phyloP scores from a whole-genome alignment of 345 rosid genomes.

The Ceriops zippeliana region DNA sequence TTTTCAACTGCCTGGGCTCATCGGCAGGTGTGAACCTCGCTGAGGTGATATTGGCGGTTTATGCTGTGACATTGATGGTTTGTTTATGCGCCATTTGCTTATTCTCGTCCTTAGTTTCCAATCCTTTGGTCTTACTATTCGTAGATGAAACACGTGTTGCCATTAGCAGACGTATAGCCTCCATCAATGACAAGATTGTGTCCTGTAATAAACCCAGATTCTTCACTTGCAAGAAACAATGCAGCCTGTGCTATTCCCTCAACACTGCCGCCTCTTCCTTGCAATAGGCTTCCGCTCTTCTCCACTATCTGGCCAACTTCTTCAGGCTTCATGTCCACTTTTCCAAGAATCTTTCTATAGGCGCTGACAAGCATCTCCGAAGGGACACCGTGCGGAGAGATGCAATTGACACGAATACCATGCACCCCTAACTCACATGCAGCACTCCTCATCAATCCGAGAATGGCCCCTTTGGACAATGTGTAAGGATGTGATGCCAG shows the following conservation, averaged over 20 bases:
- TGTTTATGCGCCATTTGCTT: not conserved
- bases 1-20: too few species aligned
- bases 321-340: conserved; percentile 34
- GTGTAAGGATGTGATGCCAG: conserved; percentile 71
- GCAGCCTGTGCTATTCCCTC: conserved; percentile 74
- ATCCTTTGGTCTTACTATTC: not conserved
- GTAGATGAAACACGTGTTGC: conserved; percentile 49
- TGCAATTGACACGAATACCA: conserved; percentile 70
- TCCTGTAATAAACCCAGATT: conserved; percentile 62
- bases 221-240: conserved; percentile 62
- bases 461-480: conserved; percentile 61
- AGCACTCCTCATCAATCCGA: conserved; percentile 49
- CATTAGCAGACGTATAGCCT: conserved; percentile 59
- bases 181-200: conserved; percentile 82
- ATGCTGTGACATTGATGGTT: too few species aligned
- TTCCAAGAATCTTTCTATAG: conserved; percentile 41
- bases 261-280: conserved; percentile 45
- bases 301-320: conserved; percentile 51
- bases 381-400: conserved; percentile 91
- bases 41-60: too few species aligned
- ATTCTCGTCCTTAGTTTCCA: not conserved
- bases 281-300: conserved; percentile 59
- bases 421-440: conserved; percentile 75
- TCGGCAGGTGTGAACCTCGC: too few species aligned
- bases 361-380: conserved; percentile 71